phyloP scores from a whole-genome alignment of 352 stramenopile genomes.

The Thraustochytrium sp. region DNA sequence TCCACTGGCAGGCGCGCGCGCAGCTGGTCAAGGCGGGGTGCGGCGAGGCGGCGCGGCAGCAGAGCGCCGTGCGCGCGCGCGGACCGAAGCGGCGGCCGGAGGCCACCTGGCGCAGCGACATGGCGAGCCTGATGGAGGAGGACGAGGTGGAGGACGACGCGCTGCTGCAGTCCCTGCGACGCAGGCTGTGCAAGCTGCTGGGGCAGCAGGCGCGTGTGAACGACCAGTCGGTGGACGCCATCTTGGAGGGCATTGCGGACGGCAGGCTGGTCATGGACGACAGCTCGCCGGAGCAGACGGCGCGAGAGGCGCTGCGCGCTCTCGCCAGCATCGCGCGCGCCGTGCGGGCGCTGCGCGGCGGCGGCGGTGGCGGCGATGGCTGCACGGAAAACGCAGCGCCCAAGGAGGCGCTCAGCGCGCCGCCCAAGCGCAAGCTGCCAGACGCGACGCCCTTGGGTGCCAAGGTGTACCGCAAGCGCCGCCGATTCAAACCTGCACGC shows the following conservation, averaged over 20 bases:
- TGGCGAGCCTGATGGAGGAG: no score
- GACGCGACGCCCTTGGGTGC: no score
- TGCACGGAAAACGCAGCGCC: not conserved
- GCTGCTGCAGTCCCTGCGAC: not conserved
- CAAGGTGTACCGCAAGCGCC: no score
- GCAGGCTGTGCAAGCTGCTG: not conserved
- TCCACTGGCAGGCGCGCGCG: no score
- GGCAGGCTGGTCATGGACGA: not conserved
- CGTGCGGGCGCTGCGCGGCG: not conserved
- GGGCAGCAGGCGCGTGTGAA: no score
- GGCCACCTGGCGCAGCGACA: no score
- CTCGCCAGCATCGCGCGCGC: not conserved
- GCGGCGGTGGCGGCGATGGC: not conserved
- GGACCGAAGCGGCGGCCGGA: no score
- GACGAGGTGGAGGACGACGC: not conserved
- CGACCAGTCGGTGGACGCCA: not conserved
- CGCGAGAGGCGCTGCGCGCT: not conserved
- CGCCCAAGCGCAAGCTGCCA: no score
- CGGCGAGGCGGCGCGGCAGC: no score
- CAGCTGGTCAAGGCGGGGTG: no score
- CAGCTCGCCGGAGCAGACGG: not conserved
- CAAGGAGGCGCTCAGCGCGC: not conserved
- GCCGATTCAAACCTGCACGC: no score
- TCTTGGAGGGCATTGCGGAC: not conserved
- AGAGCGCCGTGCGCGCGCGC: no score